These are phyloP conservation scores for Coemansia sp. DNA, from an alignment of 192 early-diverging fungal genomes.

Conservation along the genomic window DNA sequence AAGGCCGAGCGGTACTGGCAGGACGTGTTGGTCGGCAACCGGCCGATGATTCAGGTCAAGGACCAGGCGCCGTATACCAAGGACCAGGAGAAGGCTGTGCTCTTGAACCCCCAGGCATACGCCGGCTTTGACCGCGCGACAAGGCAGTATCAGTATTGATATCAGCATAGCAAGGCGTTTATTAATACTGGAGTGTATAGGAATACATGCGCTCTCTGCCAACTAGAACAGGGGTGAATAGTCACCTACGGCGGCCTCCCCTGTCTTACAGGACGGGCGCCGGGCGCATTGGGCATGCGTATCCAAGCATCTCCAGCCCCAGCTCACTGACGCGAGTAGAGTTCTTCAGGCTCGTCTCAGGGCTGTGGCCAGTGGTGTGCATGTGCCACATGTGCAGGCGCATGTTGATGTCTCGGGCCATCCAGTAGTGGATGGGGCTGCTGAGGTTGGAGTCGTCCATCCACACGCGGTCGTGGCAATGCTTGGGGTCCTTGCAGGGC, in stretches of 20 bases:
- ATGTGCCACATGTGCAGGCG: slow-evolving; percentile 43
- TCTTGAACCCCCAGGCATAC: slow-evolving; percentile 19
- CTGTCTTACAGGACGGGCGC: slow-evolving; percentile 18
- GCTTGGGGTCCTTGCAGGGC: slow-evolving; percentile 32
- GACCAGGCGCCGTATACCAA: slow-evolving; percentile 17
- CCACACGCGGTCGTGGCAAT: slow-evolving; percentile 44
- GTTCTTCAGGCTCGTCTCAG: slow-evolving; percentile 24
- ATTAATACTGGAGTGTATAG: too few relatives aligned
- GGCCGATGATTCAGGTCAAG: slow-evolving; percentile 28
- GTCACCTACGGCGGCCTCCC: too few relatives aligned
- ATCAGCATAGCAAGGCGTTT: too few relatives aligned
- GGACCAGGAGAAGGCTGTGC: slow-evolving; percentile 17
- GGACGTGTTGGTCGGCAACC: slow-evolving; percentile 29
- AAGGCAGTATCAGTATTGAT: slow-evolving; percentile 16
- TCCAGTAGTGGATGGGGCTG: slow-evolving; percentile 42
- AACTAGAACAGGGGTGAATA: too few relatives aligned
- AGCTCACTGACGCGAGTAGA: slow-evolving; percentile 25
- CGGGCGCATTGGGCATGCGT: slow-evolving; percentile 34
- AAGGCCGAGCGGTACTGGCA: slow-evolving; percentile 32
- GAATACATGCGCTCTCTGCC: too few relatives aligned
- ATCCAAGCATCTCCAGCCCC: slow-evolving; percentile 45
- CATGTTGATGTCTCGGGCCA: slow-evolving; percentile 39
- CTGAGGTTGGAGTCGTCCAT: slow-evolving; percentile 39
- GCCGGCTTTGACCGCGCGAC: slow-evolving; percentile 8
- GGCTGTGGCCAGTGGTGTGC: slow-evolving; percentile 9